Base-by-base conservation (phyloP, 306 rosid species). In the Lupinus albus region DNA sequence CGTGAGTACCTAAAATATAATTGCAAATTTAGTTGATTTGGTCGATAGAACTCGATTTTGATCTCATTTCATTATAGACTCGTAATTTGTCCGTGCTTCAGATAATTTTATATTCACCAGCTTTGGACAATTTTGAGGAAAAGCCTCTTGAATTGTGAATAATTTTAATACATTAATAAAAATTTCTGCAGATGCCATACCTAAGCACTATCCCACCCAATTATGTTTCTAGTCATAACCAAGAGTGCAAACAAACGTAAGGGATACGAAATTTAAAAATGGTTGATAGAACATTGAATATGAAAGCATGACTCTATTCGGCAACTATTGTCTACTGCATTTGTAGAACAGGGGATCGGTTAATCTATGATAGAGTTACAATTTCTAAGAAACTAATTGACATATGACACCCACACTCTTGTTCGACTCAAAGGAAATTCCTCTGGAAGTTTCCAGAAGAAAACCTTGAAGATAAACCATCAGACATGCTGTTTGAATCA, bases 391-490 rank as follows among this genome's bases (percentile, higher is more conserved):
- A 74, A 61, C 58, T 64, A 66, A 32, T 9, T 38, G 55, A 78
- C 32, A 35, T 49, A 42, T 53, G 70, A 59, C 18, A 59, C 8
- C 33, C 4, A 8, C 39, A 11, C 70, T 56, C 64, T 38, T 12
- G 4, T 17, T 25, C 58, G 8, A 41, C 54, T 80, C 84, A 93
- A 11, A 93, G 98, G 79, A 93, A 93, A 75, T 73, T 93, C 77
- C 97, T 89, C 78, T 93, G 91, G 42, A 83, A 80, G 15, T 64
- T 76, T 76, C 93, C 94, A 5, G 91, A 79, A 33, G 96, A 86
- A 83, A 93, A 93, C 82, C 88, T 84, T 6, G 96, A 93, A 14
- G 89, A 56, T 57, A 93, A 80, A 50, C 83, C 95, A 68, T 86
- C 63, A 61, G 82, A 11, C 95, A 86, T 89, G 87, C 81, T 75